Conservation (phyloP, 2,329 filamentous ascomycete species). For the Venturia carpophila region DNA sequence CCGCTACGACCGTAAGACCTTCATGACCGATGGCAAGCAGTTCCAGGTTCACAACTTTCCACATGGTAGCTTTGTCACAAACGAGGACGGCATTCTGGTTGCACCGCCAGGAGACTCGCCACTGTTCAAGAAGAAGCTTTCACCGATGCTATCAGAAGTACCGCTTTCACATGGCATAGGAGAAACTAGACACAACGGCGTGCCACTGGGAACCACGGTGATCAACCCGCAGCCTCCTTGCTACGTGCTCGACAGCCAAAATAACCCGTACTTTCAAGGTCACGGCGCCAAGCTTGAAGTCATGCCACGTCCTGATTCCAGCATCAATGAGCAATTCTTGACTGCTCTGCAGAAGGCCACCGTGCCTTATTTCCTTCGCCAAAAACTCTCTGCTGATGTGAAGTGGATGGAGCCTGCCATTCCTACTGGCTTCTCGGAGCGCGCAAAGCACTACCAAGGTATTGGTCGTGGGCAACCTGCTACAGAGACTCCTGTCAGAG, state of each 20-base stretch:
- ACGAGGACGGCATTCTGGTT: not conserved
- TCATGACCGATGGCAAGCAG: not conserved
- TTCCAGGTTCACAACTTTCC: constrained; percentile 3
- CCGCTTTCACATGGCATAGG: not conserved
- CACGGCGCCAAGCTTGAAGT: not conserved
- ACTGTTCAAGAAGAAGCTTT: not conserved
- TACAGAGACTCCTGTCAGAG: not conserved
- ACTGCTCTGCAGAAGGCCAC: not conserved
- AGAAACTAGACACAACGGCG: not conserved
- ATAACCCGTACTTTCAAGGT: not conserved
- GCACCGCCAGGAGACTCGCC: not conserved
- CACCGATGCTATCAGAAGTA: not conserved
- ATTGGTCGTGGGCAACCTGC: not conserved
- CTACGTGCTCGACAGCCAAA: not conserved
- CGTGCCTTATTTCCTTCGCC: not conserved
- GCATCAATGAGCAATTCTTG: constrained; percentile 3
- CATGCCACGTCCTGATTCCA: not conserved
- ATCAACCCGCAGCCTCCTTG: not conserved
- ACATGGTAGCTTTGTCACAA: not conserved
- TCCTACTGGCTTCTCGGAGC: not conserved
- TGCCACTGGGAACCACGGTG: not conserved
- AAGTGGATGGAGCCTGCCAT: constrained; percentile 9
- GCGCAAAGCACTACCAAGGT: constrained; percentile 1
- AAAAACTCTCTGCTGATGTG: not conserved
- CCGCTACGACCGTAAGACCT: not conserved